These are phyloP conservation scores for Acacia acuminata DNA, from an alignment of 306 rosid species.

Conservation along the genomic window DNA sequence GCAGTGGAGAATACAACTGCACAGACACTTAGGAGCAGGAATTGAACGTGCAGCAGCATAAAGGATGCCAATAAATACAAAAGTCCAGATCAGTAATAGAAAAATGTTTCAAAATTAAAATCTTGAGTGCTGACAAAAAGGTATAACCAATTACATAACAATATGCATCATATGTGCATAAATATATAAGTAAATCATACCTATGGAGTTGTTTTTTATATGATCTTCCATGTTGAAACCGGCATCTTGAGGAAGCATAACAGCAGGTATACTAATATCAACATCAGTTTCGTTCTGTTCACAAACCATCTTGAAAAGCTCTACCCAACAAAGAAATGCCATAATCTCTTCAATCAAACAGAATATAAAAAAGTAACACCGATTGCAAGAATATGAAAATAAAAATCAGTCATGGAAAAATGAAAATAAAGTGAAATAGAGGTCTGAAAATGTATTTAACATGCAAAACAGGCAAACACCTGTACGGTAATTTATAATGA, in stretches of 20 bases:
- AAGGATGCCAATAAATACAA: slow-evolving; percentile 30
- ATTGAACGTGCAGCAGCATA: slow-evolving; percentile 37
- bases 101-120: slow-evolving; percentile 20
- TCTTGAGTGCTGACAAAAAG: neutral
- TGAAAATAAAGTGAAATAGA: neutral
- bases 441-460: slow-evolving; percentile 17
- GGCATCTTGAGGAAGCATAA: slow-evolving; percentile 94
- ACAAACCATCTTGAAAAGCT: slow-evolving; percentile 99
- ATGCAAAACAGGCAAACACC: slow-evolving; percentile 48
- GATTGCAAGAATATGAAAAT: neutral
- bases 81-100: slow-evolving; percentile 7
- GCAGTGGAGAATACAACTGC: slow-evolving; percentile 94
- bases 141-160: slow-evolving; percentile 17
- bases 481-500: slow-evolving; percentile 77
- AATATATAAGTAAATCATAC: slow-evolving; percentile 41
- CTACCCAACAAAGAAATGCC: slow-evolving; percentile 44
- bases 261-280: slow-evolving; percentile 81
- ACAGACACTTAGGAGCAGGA: slow-evolving; percentile 69
- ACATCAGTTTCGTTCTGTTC: slow-evolving; percentile 75
- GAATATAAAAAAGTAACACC: neutral
- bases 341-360: slow-evolving; percentile 15
- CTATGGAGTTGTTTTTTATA: slow-evolving; percentile 56
- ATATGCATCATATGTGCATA: neutral
- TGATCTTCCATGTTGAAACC: slow-evolving; percentile 66
- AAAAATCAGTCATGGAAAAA: neutral